Conservation (phyloP, 2,329 filamentous ascomycete genomes). For the Sclerotinia glacialis region DNA sequence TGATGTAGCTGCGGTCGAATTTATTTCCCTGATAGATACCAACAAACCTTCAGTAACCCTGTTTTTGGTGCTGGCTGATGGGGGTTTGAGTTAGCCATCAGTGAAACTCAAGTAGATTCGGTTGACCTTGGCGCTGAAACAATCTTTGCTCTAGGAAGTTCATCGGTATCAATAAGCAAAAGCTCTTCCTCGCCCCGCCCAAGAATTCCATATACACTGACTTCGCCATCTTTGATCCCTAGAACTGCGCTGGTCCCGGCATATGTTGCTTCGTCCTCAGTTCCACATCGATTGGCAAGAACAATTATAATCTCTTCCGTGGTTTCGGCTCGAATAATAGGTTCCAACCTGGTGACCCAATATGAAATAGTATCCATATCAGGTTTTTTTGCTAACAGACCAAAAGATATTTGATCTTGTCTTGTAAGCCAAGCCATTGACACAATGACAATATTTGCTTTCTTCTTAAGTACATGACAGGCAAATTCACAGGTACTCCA, state of each 20-base stretch:
- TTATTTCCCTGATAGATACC: background rate
- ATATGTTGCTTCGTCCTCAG: constrained; percentile 64
- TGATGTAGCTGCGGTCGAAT: background rate
- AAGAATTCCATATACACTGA: constrained; percentile 66
- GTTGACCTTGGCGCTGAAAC: constrained; percentile 29
- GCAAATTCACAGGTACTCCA: constrained; percentile 50
- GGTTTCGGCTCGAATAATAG: constrained; percentile 53
- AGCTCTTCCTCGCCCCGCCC: constrained; percentile 69
- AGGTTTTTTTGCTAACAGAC: constrained; percentile 52
- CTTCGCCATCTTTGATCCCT: constrained; percentile 61
- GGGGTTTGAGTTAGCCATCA: background rate
- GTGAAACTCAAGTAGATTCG: constrained; percentile 7
- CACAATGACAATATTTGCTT: constrained; percentile 63
- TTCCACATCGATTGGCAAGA: constrained; percentile 67
- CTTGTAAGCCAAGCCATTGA: constrained; percentile 76
- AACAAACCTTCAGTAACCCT: background rate
- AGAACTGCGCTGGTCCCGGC: constrained; percentile 72
- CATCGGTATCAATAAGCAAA: constrained; percentile 60
- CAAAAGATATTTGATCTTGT: constrained; percentile 49
- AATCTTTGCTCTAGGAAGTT: constrained; percentile 30
- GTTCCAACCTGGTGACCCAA: constrained; percentile 70
- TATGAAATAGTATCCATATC: constrained; percentile 73
- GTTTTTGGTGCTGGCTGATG: background rate
- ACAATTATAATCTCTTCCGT: constrained; percentile 64
- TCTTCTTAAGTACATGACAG: constrained; percentile 52